Base-by-base conservation (phyloP, 2,329 filamentous ascomycete genomes). In the Fusarium xylarioides region DNA sequence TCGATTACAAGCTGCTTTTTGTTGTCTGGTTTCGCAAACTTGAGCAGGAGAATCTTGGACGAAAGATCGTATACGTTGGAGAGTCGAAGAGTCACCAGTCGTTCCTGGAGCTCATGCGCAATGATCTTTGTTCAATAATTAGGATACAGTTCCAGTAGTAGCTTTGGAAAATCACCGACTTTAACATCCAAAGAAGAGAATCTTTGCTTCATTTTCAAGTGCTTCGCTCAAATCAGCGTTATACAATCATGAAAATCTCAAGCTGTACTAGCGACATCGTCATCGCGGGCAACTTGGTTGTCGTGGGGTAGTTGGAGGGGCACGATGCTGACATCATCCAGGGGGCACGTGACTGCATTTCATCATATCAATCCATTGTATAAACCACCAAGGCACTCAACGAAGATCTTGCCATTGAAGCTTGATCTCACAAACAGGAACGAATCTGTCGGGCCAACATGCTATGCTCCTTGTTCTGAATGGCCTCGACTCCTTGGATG, bases 21-120 rank as follows among this genome's bases (percentile, higher is more conserved):
- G 75, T 92, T 89, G 79, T 95, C 92, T 47, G 95, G 94, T 81
- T 96, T 97, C 62, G 95, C 91, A 80, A 99, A 96, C 81, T 98
- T 98, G 82, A 99, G 89, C 32, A 98, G 91, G 79, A 98, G 94
- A 79, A 98, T 98, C 80, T 95, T 95, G 74, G 95, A 95, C 71
- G 94, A 97, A 67, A 99, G 90, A 82, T 99, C 96, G 85, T 99
- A 98, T 81, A 98, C 92, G 80, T 99, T 99, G 71, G 93, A 91
- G 56, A 98, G 89, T 72, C 96, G 93, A 70, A 98, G 87, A 66
- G 90, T 90, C 66, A 92, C 90, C 60, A 99, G 88, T 73, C 88
- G 89, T 71, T 89, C 86, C 67, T 94, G 92, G 71, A 99, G 92
- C 88, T 99, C 96, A 81, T 97, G 94, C 63, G 95, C 93, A 80